These are phyloP conservation scores for Cadophora luteo-olivacea DNA, from an alignment of 2,329 filamentous ascomycete species.

Conservation along the genomic window DNA sequence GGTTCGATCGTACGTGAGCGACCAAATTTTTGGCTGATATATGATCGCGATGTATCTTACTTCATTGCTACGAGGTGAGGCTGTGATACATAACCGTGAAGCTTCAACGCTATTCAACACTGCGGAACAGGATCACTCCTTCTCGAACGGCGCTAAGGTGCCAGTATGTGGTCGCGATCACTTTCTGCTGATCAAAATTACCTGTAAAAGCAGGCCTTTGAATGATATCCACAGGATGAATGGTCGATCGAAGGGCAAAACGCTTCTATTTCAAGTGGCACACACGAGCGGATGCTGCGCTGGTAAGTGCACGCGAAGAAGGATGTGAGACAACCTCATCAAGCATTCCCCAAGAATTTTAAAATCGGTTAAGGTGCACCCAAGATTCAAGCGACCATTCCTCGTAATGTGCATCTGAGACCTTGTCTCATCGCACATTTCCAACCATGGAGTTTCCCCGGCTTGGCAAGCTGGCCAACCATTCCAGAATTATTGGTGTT, in stretches of 20 bases:
- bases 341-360: not conserved
- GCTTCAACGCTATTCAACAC: too few species aligned
- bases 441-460: not conserved
- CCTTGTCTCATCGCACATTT: constrained; percentile 2
- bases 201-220: not conserved
- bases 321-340: not conserved
- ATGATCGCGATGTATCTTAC: not conserved
- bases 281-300: not conserved
- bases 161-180: not conserved
- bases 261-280: not conserved
- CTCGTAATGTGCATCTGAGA: not conserved
- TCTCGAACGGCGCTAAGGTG: too few species aligned
- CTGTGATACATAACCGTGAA: not conserved
- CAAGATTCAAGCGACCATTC: not conserved
- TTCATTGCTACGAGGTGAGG: not conserved
- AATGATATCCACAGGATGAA: not conserved
- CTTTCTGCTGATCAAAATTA: not conserved
- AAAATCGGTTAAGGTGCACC: not conserved
- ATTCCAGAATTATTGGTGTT: not conserved
- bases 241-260: not conserved
- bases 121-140: too few species aligned
- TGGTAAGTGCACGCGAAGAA: not conserved
- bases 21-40: not conserved
- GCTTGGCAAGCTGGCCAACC: constrained; percentile 3
- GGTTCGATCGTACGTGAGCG: not conserved